phyloP scores from a whole-genome alignment of 768 basidiomycete species.

The Mycena latifolia region DNA sequence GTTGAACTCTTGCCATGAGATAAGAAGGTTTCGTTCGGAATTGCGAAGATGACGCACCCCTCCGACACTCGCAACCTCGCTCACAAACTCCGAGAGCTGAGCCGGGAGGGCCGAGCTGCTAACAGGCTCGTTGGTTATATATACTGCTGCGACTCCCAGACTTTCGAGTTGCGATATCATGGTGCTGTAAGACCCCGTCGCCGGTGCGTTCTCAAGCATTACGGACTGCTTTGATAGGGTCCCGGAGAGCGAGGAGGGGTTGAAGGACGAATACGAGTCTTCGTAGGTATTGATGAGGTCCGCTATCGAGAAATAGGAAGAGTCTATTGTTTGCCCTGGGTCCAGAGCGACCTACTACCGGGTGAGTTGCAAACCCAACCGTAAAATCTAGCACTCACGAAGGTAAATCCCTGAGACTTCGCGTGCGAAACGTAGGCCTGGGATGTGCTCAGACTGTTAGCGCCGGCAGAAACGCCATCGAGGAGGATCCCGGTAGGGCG shows the following conservation, averaged over 20 bases:
- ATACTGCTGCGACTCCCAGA: conserved; percentile 23
- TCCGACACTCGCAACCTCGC: conserved; percentile 21
- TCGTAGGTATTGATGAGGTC: conserved; percentile 35
- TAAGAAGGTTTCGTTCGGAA: neutral
- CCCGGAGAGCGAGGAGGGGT: conserved; percentile 16
- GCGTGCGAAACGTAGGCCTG: neutral
- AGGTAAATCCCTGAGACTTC: neutral
- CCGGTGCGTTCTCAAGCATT: conserved; percentile 18
- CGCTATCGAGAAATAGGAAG: conserved; percentile 19
- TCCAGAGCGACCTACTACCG: conserved; percentile 17
- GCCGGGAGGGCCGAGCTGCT: neutral
- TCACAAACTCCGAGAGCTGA: conserved; percentile 24
- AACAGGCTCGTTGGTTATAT: conserved; percentile 17
- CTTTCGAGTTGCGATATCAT: conserved; percentile 23
- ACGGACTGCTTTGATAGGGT: conserved; percentile 30
- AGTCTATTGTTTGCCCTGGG: neutral
- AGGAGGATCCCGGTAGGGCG: conserved; percentile 44
- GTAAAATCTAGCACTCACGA: neutral
- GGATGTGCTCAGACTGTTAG: neutral
- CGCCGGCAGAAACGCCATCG: conserved; percentile 25
- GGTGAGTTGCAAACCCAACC: neutral
- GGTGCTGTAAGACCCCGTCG: conserved; percentile 22
- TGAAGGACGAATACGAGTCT: conserved; percentile 24
- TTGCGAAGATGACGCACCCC: conserved; percentile 8
- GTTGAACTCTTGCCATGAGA: neutral